Conservation (phyloP, 106 monocot genomes). For the Cymbidium sinense region DNA sequence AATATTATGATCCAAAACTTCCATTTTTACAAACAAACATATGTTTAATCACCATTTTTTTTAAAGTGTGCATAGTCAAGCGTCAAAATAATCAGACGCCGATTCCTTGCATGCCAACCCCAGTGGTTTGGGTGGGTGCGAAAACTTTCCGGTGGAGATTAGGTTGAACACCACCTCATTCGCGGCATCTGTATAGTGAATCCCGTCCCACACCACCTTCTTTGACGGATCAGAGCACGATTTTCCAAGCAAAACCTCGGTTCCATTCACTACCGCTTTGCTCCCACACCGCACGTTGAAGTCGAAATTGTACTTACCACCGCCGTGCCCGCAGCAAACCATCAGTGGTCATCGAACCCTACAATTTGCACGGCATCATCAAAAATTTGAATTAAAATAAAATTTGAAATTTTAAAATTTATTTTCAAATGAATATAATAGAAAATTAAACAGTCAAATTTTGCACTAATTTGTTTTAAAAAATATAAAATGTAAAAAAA, state of each 20-base stretch:
- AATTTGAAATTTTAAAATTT: no score
- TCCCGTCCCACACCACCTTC: slow-evolving; percentile 55
- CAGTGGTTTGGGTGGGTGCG: slow-evolving; percentile 28
- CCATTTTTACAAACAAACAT: no score
- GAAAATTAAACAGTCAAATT: no score
- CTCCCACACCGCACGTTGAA: slow-evolving; percentile 30
- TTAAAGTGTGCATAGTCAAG: no score
- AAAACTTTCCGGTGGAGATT: slow-evolving; percentile 37
- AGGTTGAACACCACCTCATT: slow-evolving; percentile 59
- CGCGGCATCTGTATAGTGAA: slow-evolving; percentile 74
- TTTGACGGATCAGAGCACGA: slow-evolving; percentile 44
- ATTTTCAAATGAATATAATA: no score
- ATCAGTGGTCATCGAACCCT: slow-evolving; percentile 56
- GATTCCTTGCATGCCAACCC: slow-evolving; percentile 23
- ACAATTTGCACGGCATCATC: no score
- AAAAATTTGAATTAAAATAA: no score
- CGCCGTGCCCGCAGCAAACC: slow-evolving; percentile 61
- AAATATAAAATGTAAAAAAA: no score
- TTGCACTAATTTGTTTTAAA: no score
- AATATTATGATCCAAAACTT: no score
- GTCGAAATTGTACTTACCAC: slow-evolving; percentile 41
- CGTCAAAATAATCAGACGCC: no score
- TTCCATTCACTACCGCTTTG: slow-evolving; percentile 30
- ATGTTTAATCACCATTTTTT: no score
- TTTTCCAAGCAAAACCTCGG: slow-evolving; percentile 24